Base-by-base conservation (phyloP, 148 eudicot genomes). In the Vaccinium macrocarpon region DNA sequence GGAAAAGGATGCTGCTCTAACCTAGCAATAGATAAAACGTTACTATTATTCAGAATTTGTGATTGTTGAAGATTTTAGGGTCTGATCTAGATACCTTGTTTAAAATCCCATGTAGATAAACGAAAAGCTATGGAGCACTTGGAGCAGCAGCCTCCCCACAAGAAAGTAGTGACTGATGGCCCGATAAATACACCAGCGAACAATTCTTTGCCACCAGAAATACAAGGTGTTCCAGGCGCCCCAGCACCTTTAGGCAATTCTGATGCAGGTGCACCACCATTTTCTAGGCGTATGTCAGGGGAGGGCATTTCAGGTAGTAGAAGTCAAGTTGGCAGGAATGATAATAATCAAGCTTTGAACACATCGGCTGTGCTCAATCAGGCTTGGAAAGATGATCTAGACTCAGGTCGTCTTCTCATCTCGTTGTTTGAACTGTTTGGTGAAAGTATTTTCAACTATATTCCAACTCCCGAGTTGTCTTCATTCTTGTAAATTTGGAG, bases 381-480 rank as follows among this genome's bases (percentile, higher is more conserved):
- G 87, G 85, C 86, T 70, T 93, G 97, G 97, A 92, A 92, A 87
- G 93, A 93, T 53, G 97, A 93, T 78, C 82, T 92, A 76, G 88
- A 89, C 84, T 92, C 94, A 1, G 95, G 94, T 27, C 91, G 87
- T 42, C 89, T 93, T 82, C 85, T 93, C 68, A 85, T 79, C 56
- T 88, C 92, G 1, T 82, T 90, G 88, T 85, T 84, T 84, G 90
- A 91, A 73, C 83, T 87, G 59, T 93, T 92, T 84, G 94, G 93
- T 72, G 93, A 91, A 88, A 88, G 94, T 59, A 89, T 93, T 50
- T 85, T 91, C 84, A 90, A 93, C 78, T 93, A 89, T 77, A 86
- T 93, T 85, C 94, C 94, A 29, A 77, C 88, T 42, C 87, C 92
- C n/a, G 92, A 93, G 85, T 85, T 93, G 92, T 88, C 85, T 56